phyloP scores from a whole-genome alignment of 306 rosid species.

The Quercus glauca region DNA sequence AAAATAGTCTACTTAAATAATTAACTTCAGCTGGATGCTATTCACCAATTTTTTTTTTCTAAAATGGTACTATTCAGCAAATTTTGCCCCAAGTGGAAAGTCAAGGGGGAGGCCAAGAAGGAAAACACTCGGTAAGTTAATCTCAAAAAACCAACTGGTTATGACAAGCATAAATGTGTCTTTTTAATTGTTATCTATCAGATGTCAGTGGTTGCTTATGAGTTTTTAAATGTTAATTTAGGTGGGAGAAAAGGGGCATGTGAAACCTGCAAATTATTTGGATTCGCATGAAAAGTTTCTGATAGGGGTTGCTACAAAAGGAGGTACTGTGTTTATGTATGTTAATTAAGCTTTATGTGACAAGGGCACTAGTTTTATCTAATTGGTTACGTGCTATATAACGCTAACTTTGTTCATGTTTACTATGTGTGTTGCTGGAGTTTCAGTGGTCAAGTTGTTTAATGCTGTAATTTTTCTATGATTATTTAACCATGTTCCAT shows the following conservation, averaged over 20 bases:
- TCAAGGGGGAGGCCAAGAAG: constrained; percentile 68
- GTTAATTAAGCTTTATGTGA: not conserved
- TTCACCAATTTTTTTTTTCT: too few species aligned
- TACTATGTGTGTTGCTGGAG: constrained; percentile 38
- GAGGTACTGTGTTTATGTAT: constrained; percentile 46
- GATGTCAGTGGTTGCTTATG: not conserved
- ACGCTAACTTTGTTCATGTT: constrained; percentile 35
- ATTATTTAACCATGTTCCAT: constrained; percentile 1
- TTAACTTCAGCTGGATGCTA: too few species aligned
- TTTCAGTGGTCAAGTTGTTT: constrained; percentile 85
- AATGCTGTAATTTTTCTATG: constrained; percentile 77
- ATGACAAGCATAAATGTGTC: not conserved
- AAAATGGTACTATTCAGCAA: too few species aligned
- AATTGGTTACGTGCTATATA: constrained; percentile 7
- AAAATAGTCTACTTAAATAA: too few species aligned
- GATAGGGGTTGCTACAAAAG: constrained; percentile 82
- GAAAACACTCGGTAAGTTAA: constrained; percentile 61
- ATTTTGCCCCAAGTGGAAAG: constrained; percentile 38
- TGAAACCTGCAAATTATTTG: constrained; percentile 61
- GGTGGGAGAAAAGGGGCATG: constrained; percentile 89
- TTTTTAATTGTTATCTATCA: not conserved
- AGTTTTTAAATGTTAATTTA: constrained; percentile 11
- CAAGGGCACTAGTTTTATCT: not conserved
- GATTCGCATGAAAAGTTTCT: constrained; percentile 70
- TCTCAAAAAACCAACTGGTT: not conserved